Evolutionary conservation across 345 rosid species (phyloP).

Genomic region (Jatropha curcas): DNA sequence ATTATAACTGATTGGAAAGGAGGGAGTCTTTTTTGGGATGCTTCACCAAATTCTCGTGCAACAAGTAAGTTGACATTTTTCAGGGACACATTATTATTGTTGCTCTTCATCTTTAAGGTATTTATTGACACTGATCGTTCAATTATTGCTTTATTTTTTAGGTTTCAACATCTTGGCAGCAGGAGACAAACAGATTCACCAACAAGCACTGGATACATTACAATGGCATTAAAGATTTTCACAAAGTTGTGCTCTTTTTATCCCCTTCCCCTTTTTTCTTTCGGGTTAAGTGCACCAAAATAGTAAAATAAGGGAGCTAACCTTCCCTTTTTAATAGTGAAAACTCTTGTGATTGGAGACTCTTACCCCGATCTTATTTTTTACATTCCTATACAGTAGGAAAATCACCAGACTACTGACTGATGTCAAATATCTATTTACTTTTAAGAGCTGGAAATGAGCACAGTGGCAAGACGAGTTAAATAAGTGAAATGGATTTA

Average conservation of each 20-base stretch:
- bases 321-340: too few relatives aligned
- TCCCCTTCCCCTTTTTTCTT: not conserved
- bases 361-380: too few relatives aligned
- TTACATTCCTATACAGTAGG: too few relatives aligned
- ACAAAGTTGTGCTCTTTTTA: not conserved
- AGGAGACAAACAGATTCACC: constrained; percentile 68
- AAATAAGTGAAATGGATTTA: not conserved
- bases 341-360: too few relatives aligned
- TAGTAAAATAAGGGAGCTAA: too few relatives aligned
- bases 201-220: constrained; percentile 48
- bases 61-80: constrained; percentile 45
- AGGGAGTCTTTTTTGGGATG: constrained; percentile 68
- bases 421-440: not conserved
- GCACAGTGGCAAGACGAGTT: not conserved
- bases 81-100: not conserved
- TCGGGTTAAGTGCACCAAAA: not conserved
- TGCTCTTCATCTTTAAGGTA: too few relatives aligned
- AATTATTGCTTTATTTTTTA: constrained; percentile 29
- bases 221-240: constrained; percentile 27
- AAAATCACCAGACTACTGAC: too few relatives aligned
- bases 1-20: constrained; percentile 85
- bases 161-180: constrained; percentile 87
- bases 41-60: constrained; percentile 57
- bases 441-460: not conserved
- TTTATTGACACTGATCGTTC: not conserved